Percentiles rank a stretch among this genome's conserved stretches.
Conservation (phyloP, 2,329 filamentous ascomycete species). For the Trichophyton simii region DNA sequence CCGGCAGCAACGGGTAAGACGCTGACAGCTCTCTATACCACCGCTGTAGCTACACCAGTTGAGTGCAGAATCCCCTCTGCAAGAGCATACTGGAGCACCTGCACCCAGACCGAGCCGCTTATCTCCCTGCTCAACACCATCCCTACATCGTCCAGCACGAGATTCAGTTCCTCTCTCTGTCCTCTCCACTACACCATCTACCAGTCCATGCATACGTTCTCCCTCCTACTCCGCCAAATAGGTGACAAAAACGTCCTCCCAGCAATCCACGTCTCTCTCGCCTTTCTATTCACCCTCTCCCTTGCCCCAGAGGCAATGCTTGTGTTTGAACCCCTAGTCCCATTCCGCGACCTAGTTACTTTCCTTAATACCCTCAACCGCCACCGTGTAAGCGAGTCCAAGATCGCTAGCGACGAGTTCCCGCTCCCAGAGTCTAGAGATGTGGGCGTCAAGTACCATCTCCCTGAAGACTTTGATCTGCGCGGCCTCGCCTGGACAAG, state of each 20-base stretch:
- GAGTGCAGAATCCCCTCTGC: background rate
- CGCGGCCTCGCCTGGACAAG: constrained; percentile 44
- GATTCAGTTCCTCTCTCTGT: background rate
- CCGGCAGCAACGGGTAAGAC: background rate
- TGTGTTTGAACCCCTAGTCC: constrained; percentile 33
- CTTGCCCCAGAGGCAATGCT: constrained; percentile 26
- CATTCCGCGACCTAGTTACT: constrained; percentile 39
- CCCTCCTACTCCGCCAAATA: constrained; percentile 34
- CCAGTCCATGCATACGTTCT: constrained; percentile 33
- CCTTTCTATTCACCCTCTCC: constrained; percentile 39
- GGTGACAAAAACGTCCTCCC: constrained; percentile 43
- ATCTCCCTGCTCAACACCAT: background rate
- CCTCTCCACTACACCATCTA: constrained; percentile 22
- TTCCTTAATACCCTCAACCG: constrained; percentile 44
- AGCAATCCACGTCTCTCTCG: constrained; percentile 43
- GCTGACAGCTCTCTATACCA: background rate
- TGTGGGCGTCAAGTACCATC: constrained; percentile 28
- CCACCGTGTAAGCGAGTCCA: constrained; percentile 23
- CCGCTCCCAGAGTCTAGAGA: constrained; percentile 28
- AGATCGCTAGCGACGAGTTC: constrained; percentile 31
- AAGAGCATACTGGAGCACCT: background rate
- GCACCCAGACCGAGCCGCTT: background rate
- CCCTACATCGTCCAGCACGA: background rate
- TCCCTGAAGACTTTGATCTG: constrained; percentile 48
- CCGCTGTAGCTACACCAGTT: background rate